Conservation (phyloP, 169 alveolate genomes). For the Plasmodium coatneyi region DNA sequence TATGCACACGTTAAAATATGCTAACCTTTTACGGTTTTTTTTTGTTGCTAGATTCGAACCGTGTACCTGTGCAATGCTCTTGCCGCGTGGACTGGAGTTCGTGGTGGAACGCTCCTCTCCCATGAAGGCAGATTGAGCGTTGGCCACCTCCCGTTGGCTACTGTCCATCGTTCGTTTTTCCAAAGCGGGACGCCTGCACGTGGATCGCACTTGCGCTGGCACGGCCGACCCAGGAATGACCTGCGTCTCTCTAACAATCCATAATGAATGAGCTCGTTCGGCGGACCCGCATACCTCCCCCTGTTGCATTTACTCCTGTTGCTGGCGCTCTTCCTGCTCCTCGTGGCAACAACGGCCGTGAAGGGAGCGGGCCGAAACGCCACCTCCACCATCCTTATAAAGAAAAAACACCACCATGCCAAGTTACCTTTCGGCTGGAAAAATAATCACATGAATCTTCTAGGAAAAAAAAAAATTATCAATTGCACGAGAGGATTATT, state of each 20-base stretch:
- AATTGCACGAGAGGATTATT: neutral
- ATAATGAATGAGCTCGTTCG: neutral
- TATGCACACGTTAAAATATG: neutral
- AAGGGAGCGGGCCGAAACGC: neutral
- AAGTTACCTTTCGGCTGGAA: neutral
- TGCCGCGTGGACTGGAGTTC: neutral
- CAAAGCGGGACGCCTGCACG: neutral
- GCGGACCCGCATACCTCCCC: neutral
- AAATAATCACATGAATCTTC: neutral
- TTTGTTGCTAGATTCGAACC: neutral
- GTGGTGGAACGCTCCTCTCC: neutral
- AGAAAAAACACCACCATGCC: neutral
- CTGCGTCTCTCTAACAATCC: neutral
- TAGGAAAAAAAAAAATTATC: slow-evolving; percentile 1
- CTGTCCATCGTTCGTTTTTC: neutral
- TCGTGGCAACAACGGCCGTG: neutral
- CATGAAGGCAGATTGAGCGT: neutral
- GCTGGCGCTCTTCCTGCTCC: neutral
- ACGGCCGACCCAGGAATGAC: neutral
- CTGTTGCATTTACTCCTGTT: neutral
- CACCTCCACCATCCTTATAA: neutral
- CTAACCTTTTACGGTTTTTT: neutral
- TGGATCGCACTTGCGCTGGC: neutral
- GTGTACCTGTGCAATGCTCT: neutral
- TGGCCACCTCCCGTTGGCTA: neutral